Conservation (phyloP, 192 early-diverging fungal species). For the Spizellomyces punctatus region DNA sequence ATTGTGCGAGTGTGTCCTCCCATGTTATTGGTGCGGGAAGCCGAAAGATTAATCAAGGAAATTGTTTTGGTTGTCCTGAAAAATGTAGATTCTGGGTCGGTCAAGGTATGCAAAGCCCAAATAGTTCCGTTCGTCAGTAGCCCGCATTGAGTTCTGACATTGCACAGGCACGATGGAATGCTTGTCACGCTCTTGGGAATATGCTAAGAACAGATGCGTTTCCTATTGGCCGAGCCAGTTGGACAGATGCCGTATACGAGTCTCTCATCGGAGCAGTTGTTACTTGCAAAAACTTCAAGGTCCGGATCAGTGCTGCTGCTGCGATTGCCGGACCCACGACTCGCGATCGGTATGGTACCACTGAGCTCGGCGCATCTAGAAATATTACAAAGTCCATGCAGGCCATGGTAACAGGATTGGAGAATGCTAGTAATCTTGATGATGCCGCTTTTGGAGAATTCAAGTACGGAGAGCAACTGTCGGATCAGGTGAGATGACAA, state of each 20-base stretch:
- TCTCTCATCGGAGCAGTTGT: conserved; percentile 55
- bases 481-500: conserved; percentile 14
- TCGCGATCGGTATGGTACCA: neutral
- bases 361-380: too few relatives aligned
- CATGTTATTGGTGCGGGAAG: conserved; percentile 47
- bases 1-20: conserved; percentile 56
- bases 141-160: neutral
- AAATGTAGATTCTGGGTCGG: conserved; percentile 62
- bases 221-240: conserved; percentile 57
- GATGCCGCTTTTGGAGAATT: conserved; percentile 45
- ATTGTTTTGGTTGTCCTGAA: conserved; percentile 53
- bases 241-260: conserved; percentile 55
- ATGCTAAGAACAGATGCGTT: conserved; percentile 56
- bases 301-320: conserved; percentile 66
- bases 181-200: conserved; percentile 70
- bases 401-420: conserved; percentile 18
- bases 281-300: conserved; percentile 75
- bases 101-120: conserved; percentile 53
- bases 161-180: conserved; percentile 74
- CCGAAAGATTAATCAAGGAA: conserved; percentile 48
- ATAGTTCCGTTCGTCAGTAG: neutral
- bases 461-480: conserved; percentile 37
- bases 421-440: conserved; percentile 30
- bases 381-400: neutral
- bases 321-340: conserved; percentile 29